phyloP scores from a whole-genome alignment of 31 red algal species.

The Bonnemaisonia californica region DNA sequence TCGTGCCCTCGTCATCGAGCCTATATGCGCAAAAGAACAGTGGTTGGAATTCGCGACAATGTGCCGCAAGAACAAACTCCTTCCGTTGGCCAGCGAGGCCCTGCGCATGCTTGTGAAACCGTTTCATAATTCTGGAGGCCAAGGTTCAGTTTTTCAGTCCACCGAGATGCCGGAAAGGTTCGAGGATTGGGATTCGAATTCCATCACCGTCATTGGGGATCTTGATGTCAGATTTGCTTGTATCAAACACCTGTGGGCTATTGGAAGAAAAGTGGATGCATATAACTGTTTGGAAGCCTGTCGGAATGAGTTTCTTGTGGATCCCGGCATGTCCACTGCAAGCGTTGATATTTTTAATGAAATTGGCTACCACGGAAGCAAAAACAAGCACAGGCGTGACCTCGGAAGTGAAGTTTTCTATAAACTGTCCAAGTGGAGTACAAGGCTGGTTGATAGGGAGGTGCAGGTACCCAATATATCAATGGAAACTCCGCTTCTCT shows the following conservation, averaged over 20 bases:
- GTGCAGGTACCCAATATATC: conserved; percentile 12
- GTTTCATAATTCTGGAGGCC: conserved; percentile 15
- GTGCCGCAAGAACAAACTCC: conserved; percentile 73
- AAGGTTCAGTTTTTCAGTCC: background rate
- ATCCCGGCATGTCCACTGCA: conserved; percentile 5
- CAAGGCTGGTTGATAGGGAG: conserved; percentile 43
- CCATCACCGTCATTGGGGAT: conserved; percentile 45
- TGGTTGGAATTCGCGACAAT: conserved; percentile 92
- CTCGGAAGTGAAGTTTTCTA: conserved; percentile 69
- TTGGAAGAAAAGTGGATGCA: conserved; percentile 66
- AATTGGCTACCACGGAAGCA: background rate
- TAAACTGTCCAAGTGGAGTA: conserved; percentile 88
- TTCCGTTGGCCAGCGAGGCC: conserved; percentile 86
- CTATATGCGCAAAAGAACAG: conserved; percentile 68
- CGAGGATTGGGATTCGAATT: conserved; percentile 27
- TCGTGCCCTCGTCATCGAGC: conserved; percentile 76
- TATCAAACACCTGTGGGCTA: conserved; percentile 90
- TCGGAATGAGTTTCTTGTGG: conserved; percentile 50
- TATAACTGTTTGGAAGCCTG: conserved; percentile 54
- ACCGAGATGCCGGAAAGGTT: background rate
- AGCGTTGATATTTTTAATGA: conserved; percentile 24
- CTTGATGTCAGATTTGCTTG: conserved; percentile 83
- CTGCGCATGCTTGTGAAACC: conserved; percentile 60
- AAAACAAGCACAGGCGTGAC: conserved; percentile 1
- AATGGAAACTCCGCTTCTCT: conserved; percentile 41